phyloP scores from a whole-genome alignment of 305 asterid species.

The Fraxinus greggii region DNA sequence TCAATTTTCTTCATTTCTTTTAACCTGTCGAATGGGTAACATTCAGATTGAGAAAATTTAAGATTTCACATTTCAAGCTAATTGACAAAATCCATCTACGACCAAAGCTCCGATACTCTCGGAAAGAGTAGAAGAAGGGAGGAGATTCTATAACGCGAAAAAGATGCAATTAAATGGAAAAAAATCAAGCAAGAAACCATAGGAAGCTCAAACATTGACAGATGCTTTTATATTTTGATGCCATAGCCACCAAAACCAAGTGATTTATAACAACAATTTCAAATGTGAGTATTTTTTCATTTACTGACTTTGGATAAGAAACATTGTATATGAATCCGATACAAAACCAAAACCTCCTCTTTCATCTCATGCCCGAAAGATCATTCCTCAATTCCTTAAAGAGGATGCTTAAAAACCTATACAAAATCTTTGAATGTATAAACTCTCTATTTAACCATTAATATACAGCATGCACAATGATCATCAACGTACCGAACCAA shows the following conservation, averaged over 20 bases:
- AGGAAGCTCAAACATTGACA: not conserved
- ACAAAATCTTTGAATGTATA: constrained; percentile 12
- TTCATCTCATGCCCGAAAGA: not conserved
- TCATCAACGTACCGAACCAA: constrained; percentile 2
- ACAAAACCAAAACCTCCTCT: not conserved
- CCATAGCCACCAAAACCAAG: not conserved
- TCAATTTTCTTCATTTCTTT: not conserved
- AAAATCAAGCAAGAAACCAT: not conserved
- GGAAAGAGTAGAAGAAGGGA: not conserved
- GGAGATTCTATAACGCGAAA: not conserved
- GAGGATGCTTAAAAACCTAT: constrained; percentile 15
- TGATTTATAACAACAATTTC: not conserved
- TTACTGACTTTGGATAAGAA: not conserved
- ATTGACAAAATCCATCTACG: not conserved
- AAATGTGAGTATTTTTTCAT: not conserved
- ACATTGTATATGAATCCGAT: not conserved
- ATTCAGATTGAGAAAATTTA: not conserved
- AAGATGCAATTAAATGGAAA: not conserved
- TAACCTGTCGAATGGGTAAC: not conserved
- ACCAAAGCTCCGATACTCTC: not conserved
- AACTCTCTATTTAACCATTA: constrained; percentile 7
- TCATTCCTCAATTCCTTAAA: not conserved
- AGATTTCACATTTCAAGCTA: not conserved
- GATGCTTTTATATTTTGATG: not conserved
- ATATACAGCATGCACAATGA: constrained; percentile 29